phyloP scores from a whole-genome alignment of 192 early-diverging fungal species.

The Coemansia guatemalensis region DNA sequence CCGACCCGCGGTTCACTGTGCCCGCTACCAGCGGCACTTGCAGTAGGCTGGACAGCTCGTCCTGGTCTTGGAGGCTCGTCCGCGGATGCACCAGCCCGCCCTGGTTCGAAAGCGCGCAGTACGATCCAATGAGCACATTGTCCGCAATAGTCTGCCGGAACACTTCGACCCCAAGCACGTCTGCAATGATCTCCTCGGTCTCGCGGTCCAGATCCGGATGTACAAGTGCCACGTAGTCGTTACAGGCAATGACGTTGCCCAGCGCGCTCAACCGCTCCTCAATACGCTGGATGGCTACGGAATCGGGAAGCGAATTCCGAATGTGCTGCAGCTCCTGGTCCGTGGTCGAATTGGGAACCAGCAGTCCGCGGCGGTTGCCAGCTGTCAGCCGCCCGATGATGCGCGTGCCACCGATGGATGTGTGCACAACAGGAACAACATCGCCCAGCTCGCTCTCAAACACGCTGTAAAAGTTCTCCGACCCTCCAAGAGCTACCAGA shows the following conservation, averaged over 20 bases:
- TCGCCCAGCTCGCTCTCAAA: slow-evolving; percentile 95
- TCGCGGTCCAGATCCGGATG: slow-evolving; percentile 98
- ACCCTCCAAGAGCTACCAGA: slow-evolving; percentile 95
- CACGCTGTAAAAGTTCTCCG: slow-evolving; percentile 95
- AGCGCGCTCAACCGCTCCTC: slow-evolving; percentile 97
- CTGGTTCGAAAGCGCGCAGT: slow-evolving; percentile 95
- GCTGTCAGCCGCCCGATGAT: slow-evolving; percentile 93
- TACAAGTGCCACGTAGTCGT: slow-evolving; percentile 97
- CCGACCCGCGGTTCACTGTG: slow-evolving; percentile 97
- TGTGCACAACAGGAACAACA: slow-evolving; percentile 95
- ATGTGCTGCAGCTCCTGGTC: slow-evolving; percentile 98
- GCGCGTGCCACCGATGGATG: slow-evolving; percentile 94
- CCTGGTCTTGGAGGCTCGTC: slow-evolving; percentile 94
- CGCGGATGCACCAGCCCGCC: slow-evolving; percentile 96
- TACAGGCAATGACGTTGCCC: slow-evolving; percentile 99
- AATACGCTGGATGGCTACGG: slow-evolving; percentile 90
- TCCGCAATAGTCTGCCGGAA: slow-evolving; percentile 98
- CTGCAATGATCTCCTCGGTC: slow-evolving; percentile 99
- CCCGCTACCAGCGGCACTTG: slow-evolving; percentile 98
- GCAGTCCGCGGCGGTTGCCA: slow-evolving; percentile 91
- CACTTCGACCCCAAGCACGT: slow-evolving; percentile 96
- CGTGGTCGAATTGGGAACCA: slow-evolving; percentile 94
- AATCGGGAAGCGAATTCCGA: slow-evolving; percentile 93
- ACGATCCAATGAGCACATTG: slow-evolving; percentile 95
- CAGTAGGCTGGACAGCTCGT: slow-evolving; percentile 94